Percentiles rank a stretch among this genome's conserved stretches.
Evolutionary conservation across 345 rosid species (phyloP).

Genomic region (Anastatica hierochuntica): DNA sequence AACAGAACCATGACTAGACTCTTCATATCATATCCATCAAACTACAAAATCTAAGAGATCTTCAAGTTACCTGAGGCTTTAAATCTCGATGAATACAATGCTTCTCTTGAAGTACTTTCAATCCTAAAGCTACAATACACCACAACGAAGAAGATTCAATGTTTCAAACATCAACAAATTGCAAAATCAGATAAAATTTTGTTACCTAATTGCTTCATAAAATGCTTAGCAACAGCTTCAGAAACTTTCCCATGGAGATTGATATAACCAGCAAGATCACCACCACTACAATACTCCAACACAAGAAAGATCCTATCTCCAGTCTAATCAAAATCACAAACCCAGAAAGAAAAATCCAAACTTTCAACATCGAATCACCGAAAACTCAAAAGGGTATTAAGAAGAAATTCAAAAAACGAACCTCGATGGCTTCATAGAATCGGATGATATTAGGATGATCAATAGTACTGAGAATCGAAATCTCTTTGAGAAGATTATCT

Average conservation of each 20-base stretch:
- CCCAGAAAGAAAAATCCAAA: too few species aligned
- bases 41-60: background rate
- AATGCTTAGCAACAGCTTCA: slow-evolving; percentile 61
- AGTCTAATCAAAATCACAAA: slow-evolving; percentile 33
- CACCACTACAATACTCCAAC: slow-evolving; percentile 80
- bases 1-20: background rate
- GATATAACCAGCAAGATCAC: slow-evolving; percentile 67
- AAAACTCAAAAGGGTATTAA: too few species aligned
- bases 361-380: background rate
- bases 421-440: slow-evolving; percentile 46
- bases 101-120: slow-evolving; percentile 75
- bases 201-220: slow-evolving; percentile 72
- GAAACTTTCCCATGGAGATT: slow-evolving; percentile 54
- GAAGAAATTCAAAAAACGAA: background rate
- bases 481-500: slow-evolving; percentile 60
- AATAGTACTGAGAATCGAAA: slow-evolving; percentile 67
- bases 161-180: background rate
- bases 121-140: slow-evolving; percentile 57
- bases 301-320: slow-evolving; percentile 55
- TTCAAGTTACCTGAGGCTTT: slow-evolving; percentile 56
- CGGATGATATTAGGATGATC: slow-evolving; percentile 59
- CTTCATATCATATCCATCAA: background rate
- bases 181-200: background rate
- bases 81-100: slow-evolving; percentile 77
- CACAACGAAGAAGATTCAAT: background rate